A percentile compares a stretch with the other conserved stretches of the same genome.
Evolutionary conservation across 1,139 yeast species (phyloP).

Genomic region (Diutina siamensis): DNA sequence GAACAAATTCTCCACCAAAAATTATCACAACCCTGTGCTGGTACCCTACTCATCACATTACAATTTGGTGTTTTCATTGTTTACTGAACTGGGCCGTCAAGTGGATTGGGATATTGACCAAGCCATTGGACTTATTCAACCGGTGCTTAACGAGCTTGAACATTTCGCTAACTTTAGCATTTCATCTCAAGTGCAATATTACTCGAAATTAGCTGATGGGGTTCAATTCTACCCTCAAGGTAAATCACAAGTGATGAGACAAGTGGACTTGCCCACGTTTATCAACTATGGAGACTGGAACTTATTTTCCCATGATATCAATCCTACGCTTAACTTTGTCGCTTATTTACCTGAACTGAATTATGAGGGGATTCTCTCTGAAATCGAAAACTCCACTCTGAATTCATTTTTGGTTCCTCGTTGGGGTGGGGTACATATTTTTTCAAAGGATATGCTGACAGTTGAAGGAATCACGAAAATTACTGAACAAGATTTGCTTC

Average conservation of each 20-base stretch:
- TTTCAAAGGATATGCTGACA: constrained; percentile 30
- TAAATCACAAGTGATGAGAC: constrained; percentile 20
- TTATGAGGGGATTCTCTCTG: constrained; percentile 29
- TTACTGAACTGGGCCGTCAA: constrained; percentile 29
- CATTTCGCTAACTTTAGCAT: constrained; percentile 61
- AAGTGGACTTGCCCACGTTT: constrained; percentile 50
- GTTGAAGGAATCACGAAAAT: constrained; percentile 16
- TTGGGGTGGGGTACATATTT: constrained; percentile 68
- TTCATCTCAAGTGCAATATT: constrained; percentile 71
- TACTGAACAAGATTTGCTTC: constrained; percentile 36
- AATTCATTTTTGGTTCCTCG: constrained; percentile 77
- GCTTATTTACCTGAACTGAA: constrained; percentile 46
- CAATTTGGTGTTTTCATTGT: constrained; percentile 53
- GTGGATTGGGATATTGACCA: constrained; percentile 44
- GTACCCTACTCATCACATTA: constrained; percentile 50
- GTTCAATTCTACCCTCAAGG: constrained; percentile 18
- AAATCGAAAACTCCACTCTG: constrained; percentile 35
- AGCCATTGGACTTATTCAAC: constrained; percentile 12
- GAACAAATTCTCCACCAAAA: background rate
- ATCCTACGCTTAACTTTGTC: constrained; percentile 62
- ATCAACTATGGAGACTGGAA: constrained; percentile 76
- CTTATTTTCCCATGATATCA: constrained; percentile 39
- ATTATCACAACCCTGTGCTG: constrained; percentile 17
- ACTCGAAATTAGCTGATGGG: constrained; percentile 29
- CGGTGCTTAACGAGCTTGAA: constrained; percentile 8